Evolutionary conservation across 371 early-diverging fungal genomes (phyloP).

Genomic region (Zopfochytrium polystomum): DNA sequence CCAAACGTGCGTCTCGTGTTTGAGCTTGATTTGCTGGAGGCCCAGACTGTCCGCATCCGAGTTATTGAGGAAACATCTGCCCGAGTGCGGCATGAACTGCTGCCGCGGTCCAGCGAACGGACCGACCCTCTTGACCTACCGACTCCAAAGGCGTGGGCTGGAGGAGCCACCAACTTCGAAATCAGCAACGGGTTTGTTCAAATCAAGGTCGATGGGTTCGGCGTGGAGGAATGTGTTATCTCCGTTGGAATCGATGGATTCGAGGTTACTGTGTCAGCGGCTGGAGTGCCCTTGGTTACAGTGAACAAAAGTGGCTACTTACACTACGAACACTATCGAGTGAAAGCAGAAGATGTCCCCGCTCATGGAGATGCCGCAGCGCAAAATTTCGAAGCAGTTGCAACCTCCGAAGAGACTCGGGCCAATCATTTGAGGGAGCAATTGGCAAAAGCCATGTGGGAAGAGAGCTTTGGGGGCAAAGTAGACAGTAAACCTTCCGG

Average conservation of each 20-base stretch:
- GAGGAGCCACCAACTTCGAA: too few relatives aligned
- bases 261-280: not conserved
- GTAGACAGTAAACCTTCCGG: slow-evolving; percentile 89
- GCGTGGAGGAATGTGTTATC: too few relatives aligned
- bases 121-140: not conserved
- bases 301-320: slow-evolving; percentile 84
- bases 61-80: slow-evolving; percentile 42
- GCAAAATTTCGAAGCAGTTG: slow-evolving; percentile 41
- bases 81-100: not conserved
- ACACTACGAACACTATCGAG: slow-evolving; percentile 77
- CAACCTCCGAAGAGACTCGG: slow-evolving; percentile 28
- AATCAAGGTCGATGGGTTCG: too few relatives aligned
- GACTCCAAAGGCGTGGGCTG: too few relatives aligned
- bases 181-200: too few relatives aligned
- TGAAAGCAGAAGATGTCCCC: slow-evolving; percentile 40
- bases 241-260: too few relatives aligned
- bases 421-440: slow-evolving; percentile 32
- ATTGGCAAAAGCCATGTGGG: slow-evolving; percentile 72
- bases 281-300: slow-evolving; percentile 40
- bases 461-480: slow-evolving; percentile 82
- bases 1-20: slow-evolving; percentile 39
- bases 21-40: slow-evolving; percentile 19
- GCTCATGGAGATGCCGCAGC: not conserved
- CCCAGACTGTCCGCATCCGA: slow-evolving; percentile 23
- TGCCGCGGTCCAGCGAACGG: not conserved